Evolutionary conservation across 306 rosid genomes (phyloP).

Genomic region (Vigna mungo): DNA sequence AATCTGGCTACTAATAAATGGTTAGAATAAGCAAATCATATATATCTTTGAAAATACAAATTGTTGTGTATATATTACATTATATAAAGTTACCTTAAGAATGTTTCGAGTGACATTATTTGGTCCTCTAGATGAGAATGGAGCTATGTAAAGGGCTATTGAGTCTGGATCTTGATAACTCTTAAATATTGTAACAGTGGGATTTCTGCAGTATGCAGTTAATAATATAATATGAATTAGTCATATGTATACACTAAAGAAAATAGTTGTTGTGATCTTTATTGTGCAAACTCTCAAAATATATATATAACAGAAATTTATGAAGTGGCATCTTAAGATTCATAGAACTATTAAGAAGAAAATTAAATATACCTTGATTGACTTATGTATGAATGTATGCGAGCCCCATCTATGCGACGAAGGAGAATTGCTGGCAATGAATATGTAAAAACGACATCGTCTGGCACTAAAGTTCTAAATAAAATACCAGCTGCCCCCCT

Average conservation of each 20-base stretch:
- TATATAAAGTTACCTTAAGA: not conserved
- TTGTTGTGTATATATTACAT: not conserved
- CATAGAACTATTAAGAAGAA: too few relatives aligned
- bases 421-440: conserved; percentile 44
- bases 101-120: not conserved
- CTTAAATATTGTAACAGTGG: conserved; percentile 49
- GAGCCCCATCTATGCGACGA: not conserved
- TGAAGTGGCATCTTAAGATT: too few relatives aligned
- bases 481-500: conserved; percentile 46
- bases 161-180: conserved; percentile 33
- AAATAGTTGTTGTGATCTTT: too few relatives aligned
- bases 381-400: conserved; percentile 38
- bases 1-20: conserved; percentile 45
- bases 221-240: not conserved
- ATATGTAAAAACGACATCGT: not conserved
- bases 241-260: not conserved
- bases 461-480: not conserved
- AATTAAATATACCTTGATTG: not conserved
- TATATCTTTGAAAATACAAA: not conserved
- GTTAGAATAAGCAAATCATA: not conserved
- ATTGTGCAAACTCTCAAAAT: too few relatives aligned
- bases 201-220: conserved; percentile 6
- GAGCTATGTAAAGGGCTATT: conserved; percentile 46
- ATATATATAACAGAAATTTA: too few relatives aligned
- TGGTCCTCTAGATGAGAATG: conserved; percentile 43